Conservation (phyloP, 768 basidiomycete species). For the Termitomyces eurrhizus region DNA sequence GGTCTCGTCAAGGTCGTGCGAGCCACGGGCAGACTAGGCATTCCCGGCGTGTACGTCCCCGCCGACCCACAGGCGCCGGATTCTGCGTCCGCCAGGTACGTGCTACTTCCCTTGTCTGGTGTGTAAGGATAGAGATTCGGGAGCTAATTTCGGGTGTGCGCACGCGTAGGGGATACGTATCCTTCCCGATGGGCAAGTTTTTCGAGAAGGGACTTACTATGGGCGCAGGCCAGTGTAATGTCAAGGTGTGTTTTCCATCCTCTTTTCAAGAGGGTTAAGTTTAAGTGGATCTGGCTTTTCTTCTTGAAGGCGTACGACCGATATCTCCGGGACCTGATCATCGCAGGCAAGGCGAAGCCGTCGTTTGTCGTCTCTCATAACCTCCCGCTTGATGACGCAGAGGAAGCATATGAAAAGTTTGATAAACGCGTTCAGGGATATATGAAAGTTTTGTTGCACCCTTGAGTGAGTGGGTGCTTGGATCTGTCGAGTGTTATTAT, state of each 20-base stretch:
- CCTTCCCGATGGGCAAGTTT: slow-evolving; percentile 47
- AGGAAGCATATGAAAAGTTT: slow-evolving; percentile 50
- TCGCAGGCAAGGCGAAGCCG: slow-evolving; percentile 48
- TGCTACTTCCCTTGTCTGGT: background rate
- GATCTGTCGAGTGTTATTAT: too few relatives aligned
- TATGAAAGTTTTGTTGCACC: slow-evolving; percentile 48
- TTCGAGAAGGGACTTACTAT: slow-evolving; percentile 55
- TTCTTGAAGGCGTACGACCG: slow-evolving; percentile 39
- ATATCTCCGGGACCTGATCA: slow-evolving; percentile 51
- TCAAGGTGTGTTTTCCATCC: slow-evolving; percentile 33
- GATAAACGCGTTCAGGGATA: slow-evolving; percentile 51
- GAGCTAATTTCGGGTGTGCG: too few relatives aligned
- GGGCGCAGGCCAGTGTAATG: slow-evolving; percentile 55
- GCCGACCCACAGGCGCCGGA: slow-evolving; percentile 55
- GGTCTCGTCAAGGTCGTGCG: slow-evolving; percentile 48
- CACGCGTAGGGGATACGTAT: slow-evolving; percentile 39
- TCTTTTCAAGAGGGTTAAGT: background rate
- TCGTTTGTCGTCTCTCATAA: slow-evolving; percentile 54
- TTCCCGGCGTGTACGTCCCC: slow-evolving; percentile 54
- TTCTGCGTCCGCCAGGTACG: slow-evolving; percentile 43
- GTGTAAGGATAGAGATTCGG: too few relatives aligned
- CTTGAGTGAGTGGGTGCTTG: slow-evolving; percentile 20
- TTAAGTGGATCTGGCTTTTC: background rate
- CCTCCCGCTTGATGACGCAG: slow-evolving; percentile 42
- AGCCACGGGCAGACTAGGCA: slow-evolving; percentile 53